Base-by-base conservation (phyloP, 352 stramenopile genomes). In the Peronospora belbahrii region DNA sequence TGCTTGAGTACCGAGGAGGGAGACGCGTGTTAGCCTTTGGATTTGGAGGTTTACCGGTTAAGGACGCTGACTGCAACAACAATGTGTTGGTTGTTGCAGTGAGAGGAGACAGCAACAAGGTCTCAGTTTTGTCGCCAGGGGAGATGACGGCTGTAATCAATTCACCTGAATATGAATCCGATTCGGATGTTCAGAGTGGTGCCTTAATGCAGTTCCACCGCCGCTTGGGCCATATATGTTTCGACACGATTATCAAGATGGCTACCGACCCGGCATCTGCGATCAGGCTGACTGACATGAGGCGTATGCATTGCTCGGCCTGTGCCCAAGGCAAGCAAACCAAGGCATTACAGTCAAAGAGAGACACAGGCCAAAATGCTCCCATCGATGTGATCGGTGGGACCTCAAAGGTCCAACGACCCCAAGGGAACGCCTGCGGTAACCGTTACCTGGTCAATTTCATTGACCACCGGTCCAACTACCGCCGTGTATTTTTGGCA, bases 231-330 rank as follows among this genome's bases (percentile, higher is more conserved):
- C 33, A 23, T 39, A 3, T 23, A 14, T 39, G 15, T 23, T 23
- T 39, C n/a, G 14, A 39, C n/a, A 23, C 33, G 23, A 39, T 39
- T 10, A n/a, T 39, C 14, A 39, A 39, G 15, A 39, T 39, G 33
- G 33, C 33, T 15, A 22, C 23, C 2, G 6, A 39, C 8, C 32
- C 32, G 13, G 32, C 32, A 6, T 37, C 32, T 20, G 4, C 7
- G 3, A 17, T 37, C 3, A 18, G 14, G 15, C 15, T 37, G 32
- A 37, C 32, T 17, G 11, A 37, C 15, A 22, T 11, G n/a, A 37
- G 2, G 20, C 15, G 32, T 8, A 10, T 14, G 18, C 23, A 39
- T 8, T 23, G 14, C 10, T 15, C 24, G 14, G n/a, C 33, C 2
- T 39, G 10, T 23, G 33, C 33, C 6, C 14, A 39, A 39, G 14